Base-by-base conservation (phyloP, 1,139 yeast genomes). In the Zygotorulaspora mrakii region DNA sequence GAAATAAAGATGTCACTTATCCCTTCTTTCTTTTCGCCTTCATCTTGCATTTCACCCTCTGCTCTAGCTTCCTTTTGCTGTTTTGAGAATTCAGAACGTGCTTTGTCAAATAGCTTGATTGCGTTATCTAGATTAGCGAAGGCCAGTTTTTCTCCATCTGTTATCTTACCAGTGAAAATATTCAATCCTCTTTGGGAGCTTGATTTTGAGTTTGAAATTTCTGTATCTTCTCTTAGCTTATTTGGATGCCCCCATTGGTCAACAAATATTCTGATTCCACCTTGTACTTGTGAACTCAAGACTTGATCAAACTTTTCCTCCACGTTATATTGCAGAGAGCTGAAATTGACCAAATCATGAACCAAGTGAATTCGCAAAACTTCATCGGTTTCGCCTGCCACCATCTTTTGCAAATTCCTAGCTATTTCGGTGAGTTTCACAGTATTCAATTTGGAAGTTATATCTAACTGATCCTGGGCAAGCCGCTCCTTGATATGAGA, bases 131-230 rank as follows among this genome's bases (percentile, higher is more conserved):
- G 72, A 59, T 87, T 88, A 5, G 96, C 97, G 54, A 77, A 71
- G 32, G 95, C 84, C 46, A 89, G 73, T 61, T 89, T 89, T 54
- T 84, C 94, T n/a, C 94, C 97, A 57, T 86, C 95, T 34, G 78
- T 75, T 3, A 78, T 57, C 48, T 84, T 82, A 6, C 97, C 96
- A 33, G 74, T 69, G 58, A 88, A 86, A 54, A 86, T 64, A 49
- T 82, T 82, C 57, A 89, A 72, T 42, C 76, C 75, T 24, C 76
- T 68, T 32, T 55, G 61, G 32, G 64, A 64, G 20, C 62, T 51
- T 8, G 30, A 10, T 33, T 58, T 63, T 13, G 66, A 56, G 32
- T 65, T 24, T 6, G 31, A 23, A 9, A 36, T 42, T 4, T 32
- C 41, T 8, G 36, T 60, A 21, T 66, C 70, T 8, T 30, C 41